A percentile compares a stretch with the other conserved stretches of the same genome.
phyloP scores from a whole-genome alignment of 306 rosid genomes.

The Rosa multiflora region DNA sequence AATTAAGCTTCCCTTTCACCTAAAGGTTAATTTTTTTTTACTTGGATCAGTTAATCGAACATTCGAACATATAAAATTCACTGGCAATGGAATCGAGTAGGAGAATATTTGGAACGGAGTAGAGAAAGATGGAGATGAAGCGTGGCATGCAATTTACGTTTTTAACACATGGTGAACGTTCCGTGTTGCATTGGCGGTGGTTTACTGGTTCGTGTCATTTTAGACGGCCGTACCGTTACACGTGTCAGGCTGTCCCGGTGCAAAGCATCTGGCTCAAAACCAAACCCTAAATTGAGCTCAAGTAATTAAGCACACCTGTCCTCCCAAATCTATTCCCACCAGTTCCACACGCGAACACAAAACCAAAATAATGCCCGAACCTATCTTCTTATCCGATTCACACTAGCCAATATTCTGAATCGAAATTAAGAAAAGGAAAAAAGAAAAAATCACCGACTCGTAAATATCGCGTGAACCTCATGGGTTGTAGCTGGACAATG shows the following conservation, averaged over 20 bases:
- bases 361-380: constrained; percentile 10
- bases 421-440: neutral
- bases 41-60: neutral
- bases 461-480: constrained; percentile 22
- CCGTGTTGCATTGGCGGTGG: neutral
- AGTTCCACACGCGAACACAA: constrained; percentile 5
- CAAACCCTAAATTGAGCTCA: neutral
- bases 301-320: constrained; percentile 31
- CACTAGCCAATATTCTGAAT: neutral
- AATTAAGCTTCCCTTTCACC: neutral
- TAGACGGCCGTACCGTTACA: neutral
- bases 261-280: neutral
- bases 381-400: constrained; percentile 43
- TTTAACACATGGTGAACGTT: constrained; percentile 2
- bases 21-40: neutral
- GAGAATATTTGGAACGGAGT: neutral
- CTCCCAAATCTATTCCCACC: constrained; percentile 17
- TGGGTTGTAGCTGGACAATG: neutral
- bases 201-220: neutral
- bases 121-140: neutral
- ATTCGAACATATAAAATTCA: neutral
- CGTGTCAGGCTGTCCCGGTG: neutral
- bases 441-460: neutral
- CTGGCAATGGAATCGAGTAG: neutral
- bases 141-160: neutral